These are phyloP conservation scores for Alternaria tenuissima DNA, from an alignment of 2,329 filamentous ascomycete genomes.

Conservation along the genomic window DNA sequence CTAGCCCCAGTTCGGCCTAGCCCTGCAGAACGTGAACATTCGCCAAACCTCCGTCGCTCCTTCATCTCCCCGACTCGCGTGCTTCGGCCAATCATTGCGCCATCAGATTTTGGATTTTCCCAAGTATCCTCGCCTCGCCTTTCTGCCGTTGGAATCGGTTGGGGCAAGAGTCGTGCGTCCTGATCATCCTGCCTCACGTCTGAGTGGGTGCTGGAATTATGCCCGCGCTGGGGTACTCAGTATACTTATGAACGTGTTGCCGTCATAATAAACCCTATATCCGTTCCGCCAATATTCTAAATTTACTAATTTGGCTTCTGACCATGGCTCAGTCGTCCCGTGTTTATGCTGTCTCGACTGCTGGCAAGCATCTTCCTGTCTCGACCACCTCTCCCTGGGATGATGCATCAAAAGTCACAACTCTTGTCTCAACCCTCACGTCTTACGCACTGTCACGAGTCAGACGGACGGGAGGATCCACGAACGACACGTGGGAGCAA, in stretches of 20 bases:
- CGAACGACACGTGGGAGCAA: constrained; percentile 28
- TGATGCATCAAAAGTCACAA: constrained; percentile 12
- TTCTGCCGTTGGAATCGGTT: constrained; percentile 11
- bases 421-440: neutral
- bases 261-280: neutral
- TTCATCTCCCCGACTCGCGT: constrained; percentile 50
- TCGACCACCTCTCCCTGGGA: neutral
- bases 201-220: constrained; percentile 5
- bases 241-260: constrained; percentile 4
- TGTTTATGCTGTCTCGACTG: neutral
- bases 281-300: neutral
- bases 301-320: neutral
- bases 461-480: constrained; percentile 19
- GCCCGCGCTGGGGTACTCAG: neutral
- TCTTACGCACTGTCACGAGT: constrained; percentile 9
- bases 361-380: neutral
- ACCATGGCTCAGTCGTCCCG: neutral
- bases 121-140: constrained; percentile 17
- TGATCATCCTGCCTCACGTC: constrained; percentile 14
- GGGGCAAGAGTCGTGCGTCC: constrained; percentile 3
- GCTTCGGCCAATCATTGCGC: constrained; percentile 34
- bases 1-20: constrained; percentile 24
- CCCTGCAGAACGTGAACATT: constrained; percentile 21
- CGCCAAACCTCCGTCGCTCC: constrained; percentile 41
- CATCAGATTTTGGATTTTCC: constrained; percentile 15